Percentiles rank a stretch among this genome's conserved stretches.
phyloP scores from a whole-genome alignment of 2,329 filamentous ascomycete genomes.

The Xylaria sp. region DNA sequence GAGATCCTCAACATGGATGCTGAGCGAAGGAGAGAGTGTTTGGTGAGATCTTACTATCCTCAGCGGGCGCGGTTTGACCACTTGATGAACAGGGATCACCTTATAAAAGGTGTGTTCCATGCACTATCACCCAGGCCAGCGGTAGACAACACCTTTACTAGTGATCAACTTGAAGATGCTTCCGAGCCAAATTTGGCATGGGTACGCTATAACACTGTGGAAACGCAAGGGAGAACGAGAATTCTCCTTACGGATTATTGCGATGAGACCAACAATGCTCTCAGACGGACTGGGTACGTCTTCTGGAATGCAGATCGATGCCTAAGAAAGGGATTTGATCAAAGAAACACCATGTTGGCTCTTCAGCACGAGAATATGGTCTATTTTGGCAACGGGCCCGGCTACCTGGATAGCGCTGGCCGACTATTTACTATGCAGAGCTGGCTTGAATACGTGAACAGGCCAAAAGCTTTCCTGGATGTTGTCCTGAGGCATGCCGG shows the following conservation, averaged over 20 bases:
- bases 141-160: neutral
- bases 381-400: too few relatives aligned
- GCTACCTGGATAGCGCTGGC: neutral
- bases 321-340: too few relatives aligned
- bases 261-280: neutral
- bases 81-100: neutral
- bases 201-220: neutral
- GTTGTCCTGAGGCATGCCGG: neutral
- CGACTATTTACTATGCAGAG: too few relatives aligned
- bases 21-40: neutral
- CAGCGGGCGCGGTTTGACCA: neutral
- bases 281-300: neutral
- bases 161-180: neutral
- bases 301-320: neutral
- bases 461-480: neutral
- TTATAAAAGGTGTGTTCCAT: neutral
- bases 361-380: too few relatives aligned
- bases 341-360: too few relatives aligned
- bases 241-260: too few relatives aligned
- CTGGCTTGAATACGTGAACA: neutral
- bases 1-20: neutral
- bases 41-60: slow-evolving; percentile 1
- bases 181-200: neutral
- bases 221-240: neutral
- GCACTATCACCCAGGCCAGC: neutral